Percentiles rank a stretch among this genome's conserved stretches.
phyloP scores from a whole-genome alignment of 371 early-diverging fungal genomes.

The Mortierella sp. region DNA sequence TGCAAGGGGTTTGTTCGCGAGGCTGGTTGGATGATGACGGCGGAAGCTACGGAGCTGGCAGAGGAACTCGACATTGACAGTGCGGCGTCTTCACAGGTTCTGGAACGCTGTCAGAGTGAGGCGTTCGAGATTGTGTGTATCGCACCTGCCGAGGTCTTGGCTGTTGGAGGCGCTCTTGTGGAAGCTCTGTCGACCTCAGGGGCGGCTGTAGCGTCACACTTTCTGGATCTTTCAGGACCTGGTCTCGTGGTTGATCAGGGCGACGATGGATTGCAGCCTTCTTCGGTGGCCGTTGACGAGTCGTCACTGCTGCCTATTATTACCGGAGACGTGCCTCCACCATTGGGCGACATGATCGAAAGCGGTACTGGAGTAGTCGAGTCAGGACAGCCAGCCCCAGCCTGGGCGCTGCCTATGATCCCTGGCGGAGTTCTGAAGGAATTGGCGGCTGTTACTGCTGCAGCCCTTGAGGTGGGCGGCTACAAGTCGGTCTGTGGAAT shows the following conservation, averaged over 20 bases:
- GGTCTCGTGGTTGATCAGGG: background rate
- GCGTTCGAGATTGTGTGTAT: constrained; percentile 4
- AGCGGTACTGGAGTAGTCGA: background rate
- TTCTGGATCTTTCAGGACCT: background rate
- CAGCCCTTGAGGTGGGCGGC: background rate
- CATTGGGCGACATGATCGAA: background rate
- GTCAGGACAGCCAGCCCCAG: background rate
- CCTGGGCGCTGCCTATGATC: background rate
- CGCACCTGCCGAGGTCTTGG: background rate
- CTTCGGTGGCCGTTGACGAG: background rate
- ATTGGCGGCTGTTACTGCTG: background rate
- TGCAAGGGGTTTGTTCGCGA: background rate
- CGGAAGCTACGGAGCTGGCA: background rate
- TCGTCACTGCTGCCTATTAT: background rate
- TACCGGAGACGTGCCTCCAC: background rate
- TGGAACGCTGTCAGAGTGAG: background rate
- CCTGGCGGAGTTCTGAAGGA: background rate
- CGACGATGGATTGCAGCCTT: background rate
- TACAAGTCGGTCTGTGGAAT: background rate
- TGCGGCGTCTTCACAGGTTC: background rate
- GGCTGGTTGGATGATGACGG: background rate
- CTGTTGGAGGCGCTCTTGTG: background rate
- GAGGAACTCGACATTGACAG: background rate
- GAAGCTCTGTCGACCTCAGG: background rate
- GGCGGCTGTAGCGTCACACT: background rate